Percentiles rank a stretch among this genome's conserved stretches.
Evolutionary conservation across 768 basidiomycete species (phyloP).

Genomic region (Boletus vermiculosoides): DNA sequence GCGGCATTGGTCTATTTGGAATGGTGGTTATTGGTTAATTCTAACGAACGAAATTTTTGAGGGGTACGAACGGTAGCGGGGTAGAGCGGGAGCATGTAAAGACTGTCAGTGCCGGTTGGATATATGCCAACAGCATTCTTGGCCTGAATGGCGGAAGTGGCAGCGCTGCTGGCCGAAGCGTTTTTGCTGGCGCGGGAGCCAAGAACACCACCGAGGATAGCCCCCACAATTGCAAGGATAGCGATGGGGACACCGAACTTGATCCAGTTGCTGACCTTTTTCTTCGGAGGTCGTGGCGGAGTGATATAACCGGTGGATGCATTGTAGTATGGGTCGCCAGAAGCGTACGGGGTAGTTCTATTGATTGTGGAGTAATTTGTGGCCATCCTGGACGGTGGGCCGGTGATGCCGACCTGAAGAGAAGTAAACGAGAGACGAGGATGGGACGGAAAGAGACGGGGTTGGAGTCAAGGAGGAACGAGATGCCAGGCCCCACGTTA

Average conservation of each 20-base stretch:
- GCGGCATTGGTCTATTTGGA: slow-evolving; percentile 66
- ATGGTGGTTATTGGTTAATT: neutral
- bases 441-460: slow-evolving; percentile 13
- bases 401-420: slow-evolving; percentile 12
- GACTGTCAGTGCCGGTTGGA: slow-evolving; percentile 75
- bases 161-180: slow-evolving; percentile 30
- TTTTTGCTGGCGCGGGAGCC: slow-evolving; percentile 57
- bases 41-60: neutral
- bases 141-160: slow-evolving; percentile 55
- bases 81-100: slow-evolving; percentile 81
- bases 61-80: slow-evolving; percentile 74
- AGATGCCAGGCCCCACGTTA: neutral
- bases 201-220: slow-evolving; percentile 76
- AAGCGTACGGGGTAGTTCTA: slow-evolving; percentile 46
- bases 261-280: slow-evolving; percentile 64
- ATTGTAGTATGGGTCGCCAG: slow-evolving; percentile 67
- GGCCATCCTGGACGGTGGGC: slow-evolving; percentile 36
- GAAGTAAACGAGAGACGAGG: slow-evolving; percentile 24
- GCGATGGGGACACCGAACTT: slow-evolving; percentile 71
- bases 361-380: slow-evolving; percentile 38
- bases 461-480: neutral
- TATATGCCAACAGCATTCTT: slow-evolving; percentile 65
- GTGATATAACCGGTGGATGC: slow-evolving; percentile 70
- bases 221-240: slow-evolving; percentile 61
- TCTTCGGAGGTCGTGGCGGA: slow-evolving; percentile 47